Percentiles rank a stretch among this genome's conserved stretches.
These are phyloP conservation scores for Xylaria sp. DNA, from an alignment of 2,329 filamentous ascomycete species.

Conservation along the genomic window DNA sequence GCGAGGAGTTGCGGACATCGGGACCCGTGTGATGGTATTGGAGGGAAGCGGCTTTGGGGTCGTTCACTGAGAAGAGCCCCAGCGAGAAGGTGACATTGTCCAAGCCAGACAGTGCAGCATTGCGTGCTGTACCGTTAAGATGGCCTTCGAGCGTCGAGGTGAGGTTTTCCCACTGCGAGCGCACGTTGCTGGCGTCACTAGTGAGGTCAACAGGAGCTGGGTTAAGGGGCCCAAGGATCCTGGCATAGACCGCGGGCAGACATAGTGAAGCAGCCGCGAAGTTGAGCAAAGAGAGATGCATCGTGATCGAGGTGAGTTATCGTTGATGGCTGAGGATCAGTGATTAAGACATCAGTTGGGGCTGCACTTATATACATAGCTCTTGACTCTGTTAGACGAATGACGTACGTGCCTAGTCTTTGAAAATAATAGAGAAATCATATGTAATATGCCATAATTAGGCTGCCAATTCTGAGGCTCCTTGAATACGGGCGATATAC, in stretches of 20 bases:
- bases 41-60: conserved; percentile 46
- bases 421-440: background rate
- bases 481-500: background rate
- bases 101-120: conserved; percentile 36
- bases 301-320: background rate
- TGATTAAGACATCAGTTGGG: background rate
- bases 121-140: conserved; percentile 36
- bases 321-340: background rate
- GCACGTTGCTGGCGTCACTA: conserved; percentile 49
- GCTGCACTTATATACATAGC: conserved; percentile 16
- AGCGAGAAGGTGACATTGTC: conserved; percentile 54
- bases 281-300: conserved; percentile 14
- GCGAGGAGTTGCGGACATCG: conserved; percentile 47
- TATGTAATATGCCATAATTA: background rate
- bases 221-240: conserved; percentile 50
- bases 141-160: conserved; percentile 44
- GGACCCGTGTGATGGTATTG: conserved; percentile 53
- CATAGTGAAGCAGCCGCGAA: conserved; percentile 28
- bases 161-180: conserved; percentile 51
- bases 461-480: background rate
- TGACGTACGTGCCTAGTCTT: background rate
- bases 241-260: conserved; percentile 21
- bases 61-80: conserved; percentile 54
- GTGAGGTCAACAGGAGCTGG: conserved; percentile 51
- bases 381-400: background rate